A percentile compares a stretch with the other conserved stretches of the same genome.
Evolutionary conservation across 2,329 filamentous ascomycete species (phyloP).

Genomic region (Chalara sp.): DNA sequence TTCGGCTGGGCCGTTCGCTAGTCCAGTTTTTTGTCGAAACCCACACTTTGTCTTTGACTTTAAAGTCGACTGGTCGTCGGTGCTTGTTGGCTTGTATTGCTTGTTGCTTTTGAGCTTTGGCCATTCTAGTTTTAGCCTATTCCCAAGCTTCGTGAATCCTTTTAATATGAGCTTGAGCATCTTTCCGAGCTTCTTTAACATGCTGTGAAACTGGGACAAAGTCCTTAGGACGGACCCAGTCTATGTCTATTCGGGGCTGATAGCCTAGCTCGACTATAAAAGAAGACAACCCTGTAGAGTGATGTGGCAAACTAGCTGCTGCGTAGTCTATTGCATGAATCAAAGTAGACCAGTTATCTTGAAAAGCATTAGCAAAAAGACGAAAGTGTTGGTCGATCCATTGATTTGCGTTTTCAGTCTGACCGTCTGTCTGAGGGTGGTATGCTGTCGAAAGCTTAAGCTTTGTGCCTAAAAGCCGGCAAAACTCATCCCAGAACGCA

Average conservation of each 20-base stretch:
- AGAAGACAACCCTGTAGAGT: not conserved
- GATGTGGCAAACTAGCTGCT: not conserved
- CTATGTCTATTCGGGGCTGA: not conserved
- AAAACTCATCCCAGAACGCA: no score
- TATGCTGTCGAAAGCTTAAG: not conserved
- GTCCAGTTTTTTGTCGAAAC: not conserved
- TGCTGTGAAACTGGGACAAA: no score
- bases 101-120: not conserved
- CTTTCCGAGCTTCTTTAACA: no score
- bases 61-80: not conserved
- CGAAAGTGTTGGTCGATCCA: not conserved
- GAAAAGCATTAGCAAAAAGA: not conserved
- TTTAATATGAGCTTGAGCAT: not conserved
- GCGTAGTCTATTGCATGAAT: not conserved
- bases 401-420: not conserved
- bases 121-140: no score
- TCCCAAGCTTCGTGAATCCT: not conserved
- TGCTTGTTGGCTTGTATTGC: not conserved
- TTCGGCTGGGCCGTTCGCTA: not conserved
- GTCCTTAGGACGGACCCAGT: not conserved
- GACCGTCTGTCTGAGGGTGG: not conserved
- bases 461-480: no score
- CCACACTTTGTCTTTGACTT: not conserved
- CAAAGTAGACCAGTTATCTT: not conserved
- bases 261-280: not conserved